Conservation (phyloP, 768 basidiomycete genomes). For the Pilatotrama ljubarskyi region DNA sequence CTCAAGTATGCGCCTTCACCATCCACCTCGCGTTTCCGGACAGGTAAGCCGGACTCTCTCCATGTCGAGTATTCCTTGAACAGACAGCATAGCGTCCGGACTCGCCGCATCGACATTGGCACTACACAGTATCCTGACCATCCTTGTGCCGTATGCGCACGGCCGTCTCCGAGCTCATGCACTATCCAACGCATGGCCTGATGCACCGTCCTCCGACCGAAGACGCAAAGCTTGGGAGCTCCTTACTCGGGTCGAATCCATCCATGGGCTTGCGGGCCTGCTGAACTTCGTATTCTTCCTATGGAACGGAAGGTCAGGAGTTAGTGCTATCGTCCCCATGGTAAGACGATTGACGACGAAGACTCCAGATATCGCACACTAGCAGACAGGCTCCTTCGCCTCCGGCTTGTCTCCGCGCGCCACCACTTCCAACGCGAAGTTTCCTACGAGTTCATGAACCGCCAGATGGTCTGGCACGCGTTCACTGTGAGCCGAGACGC, state of each 20-base stretch:
- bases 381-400: slow-evolving; percentile 71
- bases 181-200: slow-evolving; percentile 86
- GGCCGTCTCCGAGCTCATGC: slow-evolving; percentile 72
- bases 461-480: slow-evolving; percentile 99
- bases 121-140: slow-evolving; percentile 69
- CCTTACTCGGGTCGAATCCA: slow-evolving; percentile 66
- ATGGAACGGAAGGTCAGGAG: slow-evolving; percentile 76
- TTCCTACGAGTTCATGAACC: slow-evolving; percentile 98
- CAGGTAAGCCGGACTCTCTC: slow-evolving; percentile 29
- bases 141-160: slow-evolving; percentile 78
- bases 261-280: slow-evolving; percentile 61
- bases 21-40: slow-evolving; percentile 18
- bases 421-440: slow-evolving; percentile 76
- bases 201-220: slow-evolving; percentile 77
- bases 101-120: slow-evolving; percentile 62
- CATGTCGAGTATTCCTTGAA: slow-evolving; percentile 16
- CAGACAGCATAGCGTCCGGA: slow-evolving; percentile 52
- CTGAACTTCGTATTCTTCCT: slow-evolving; percentile 83
- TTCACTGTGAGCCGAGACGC: slow-evolving; percentile 72
- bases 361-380: slow-evolving; percentile 77
- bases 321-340: no score
- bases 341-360: background rate
- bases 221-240: slow-evolving; percentile 73
- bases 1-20: slow-evolving; percentile 54
- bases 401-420: slow-evolving; percentile 74